Conservation (phyloP, 768 basidiomycete species). For the Auriscalpium orientale region DNA sequence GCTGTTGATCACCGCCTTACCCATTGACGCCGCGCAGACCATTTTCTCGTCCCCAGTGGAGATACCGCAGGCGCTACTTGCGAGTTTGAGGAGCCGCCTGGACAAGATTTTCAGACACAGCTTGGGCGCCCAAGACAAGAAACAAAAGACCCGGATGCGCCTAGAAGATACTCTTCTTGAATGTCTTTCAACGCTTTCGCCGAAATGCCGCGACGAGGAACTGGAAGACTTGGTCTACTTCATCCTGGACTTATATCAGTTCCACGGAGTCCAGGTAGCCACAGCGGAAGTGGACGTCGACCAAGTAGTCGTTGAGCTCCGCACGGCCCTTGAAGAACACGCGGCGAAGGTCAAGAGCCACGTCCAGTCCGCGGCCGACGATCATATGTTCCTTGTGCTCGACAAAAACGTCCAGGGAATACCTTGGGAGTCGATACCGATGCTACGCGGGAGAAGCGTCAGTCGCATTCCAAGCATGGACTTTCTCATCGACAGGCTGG, state of each 20-base stretch:
- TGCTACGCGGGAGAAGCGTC: conserved; percentile 74
- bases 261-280: conserved; percentile 83
- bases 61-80: conserved; percentile 37
- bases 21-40: conserved; percentile 33
- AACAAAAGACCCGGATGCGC: conserved; percentile 39
- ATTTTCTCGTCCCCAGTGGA: conserved; percentile 46
- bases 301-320: conserved; percentile 83
- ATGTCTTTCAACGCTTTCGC: conserved; percentile 78
- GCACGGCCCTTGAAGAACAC: conserved; percentile 69
- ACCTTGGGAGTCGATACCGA: conserved; percentile 94
- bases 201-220: conserved; percentile 85
- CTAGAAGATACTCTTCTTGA: conserved; percentile 74
- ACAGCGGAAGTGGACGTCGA: conserved; percentile 89
- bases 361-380: conserved; percentile 31
- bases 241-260: conserved; percentile 88
- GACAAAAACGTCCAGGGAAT: conserved; percentile 85
- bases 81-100: conserved; percentile 55
- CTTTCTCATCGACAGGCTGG: conserved; percentile 80
- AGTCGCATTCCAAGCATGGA: conserved; percentile 89
- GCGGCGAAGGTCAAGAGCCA: conserved; percentile 30
- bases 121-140: conserved; percentile 56
- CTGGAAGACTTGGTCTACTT: conserved; percentile 93
- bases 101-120: conserved; percentile 70
- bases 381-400: conserved; percentile 81
- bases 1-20: no score